phyloP scores from a whole-genome alignment of 352 stramenopile species.

The Phytophthora colocasiae region DNA sequence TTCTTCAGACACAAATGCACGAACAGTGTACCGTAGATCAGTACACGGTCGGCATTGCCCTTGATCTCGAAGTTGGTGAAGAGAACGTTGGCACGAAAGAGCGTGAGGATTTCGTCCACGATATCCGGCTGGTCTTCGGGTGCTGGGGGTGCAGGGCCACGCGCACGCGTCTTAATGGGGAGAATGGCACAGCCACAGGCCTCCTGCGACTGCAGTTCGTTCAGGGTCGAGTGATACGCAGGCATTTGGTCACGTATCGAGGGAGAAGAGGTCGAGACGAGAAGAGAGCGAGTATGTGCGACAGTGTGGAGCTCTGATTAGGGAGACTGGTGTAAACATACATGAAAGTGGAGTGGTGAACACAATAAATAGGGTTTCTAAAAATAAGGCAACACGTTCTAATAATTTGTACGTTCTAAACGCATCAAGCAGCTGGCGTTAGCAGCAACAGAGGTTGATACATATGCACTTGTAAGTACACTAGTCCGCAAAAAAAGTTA shows the following conservation, averaged over 20 bases:
- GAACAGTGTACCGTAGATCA: conserved; percentile 96
- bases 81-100: conserved; percentile 94
- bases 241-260: conserved; percentile 59
- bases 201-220: conserved; percentile 73
- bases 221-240: conserved; percentile 93
- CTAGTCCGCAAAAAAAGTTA: too few relatives aligned
- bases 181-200: conserved; percentile 90
- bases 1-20: conserved; percentile 93
- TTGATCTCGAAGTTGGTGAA: conserved; percentile 96
- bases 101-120: conserved; percentile 93
- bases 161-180: conserved; percentile 89
- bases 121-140: conserved; percentile 90
- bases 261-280: conserved; percentile 1
- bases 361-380: too few relatives aligned
- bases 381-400: too few relatives aligned
- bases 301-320: conserved; percentile 19
- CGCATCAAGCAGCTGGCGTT: conserved; percentile 2
- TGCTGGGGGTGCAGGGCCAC: conserved; percentile 85
- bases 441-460: not conserved
- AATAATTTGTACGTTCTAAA: not conserved
- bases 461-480: too few relatives aligned
- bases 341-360: conserved; percentile 2
- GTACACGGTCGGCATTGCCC: conserved; percentile 89
- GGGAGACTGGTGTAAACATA: conserved; percentile 17
- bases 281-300: conserved; percentile 31